Base-by-base conservation (phyloP, 495 filamentous ascomycete genomes). In the Hypoxylon subgilvum region DNA sequence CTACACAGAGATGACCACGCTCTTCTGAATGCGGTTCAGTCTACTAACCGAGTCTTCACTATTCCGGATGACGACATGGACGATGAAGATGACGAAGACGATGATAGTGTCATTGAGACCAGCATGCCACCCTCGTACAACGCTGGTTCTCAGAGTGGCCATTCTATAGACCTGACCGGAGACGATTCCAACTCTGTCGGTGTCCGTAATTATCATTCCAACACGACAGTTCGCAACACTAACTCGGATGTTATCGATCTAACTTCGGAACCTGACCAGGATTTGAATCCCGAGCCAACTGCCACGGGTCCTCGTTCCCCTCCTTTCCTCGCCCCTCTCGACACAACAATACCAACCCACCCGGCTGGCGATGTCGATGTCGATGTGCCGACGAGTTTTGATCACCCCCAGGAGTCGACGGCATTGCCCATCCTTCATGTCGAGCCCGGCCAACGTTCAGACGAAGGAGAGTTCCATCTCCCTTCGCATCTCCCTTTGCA, bases 51-150 rank as follows among this genome's bases (percentile, higher is more conserved):
- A 25, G 55, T 59, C 19, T 75, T 74, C 63, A 82, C 84, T 28
- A 80, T 84, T 21, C 74, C 69, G 10, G 73, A 72, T 14, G 76
- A 78, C 21, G 66, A 70, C 36, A 72, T 73, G 27, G 77, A 79
- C 5, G 70, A 75, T 6, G 75, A 82, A 32, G 79, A 77, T 9
- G 81, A 76, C 5, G 31, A 35, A 6, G 4, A 35, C 31, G 65
- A 60, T 42, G 68, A 68, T 12, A 66, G 61, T 19, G 63, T 65
- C 1, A 41, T 63, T n/a, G 50, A 64, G 50, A 61, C 13, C 6
- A 52, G 18, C 10, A 46, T 38, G 19, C 18, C 34, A 27, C 13
- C 57, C 49, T 50, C 22, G 51, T 61, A 8, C 23, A 68, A 44
- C 31, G 32, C 6, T 23, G 31, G 13, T 60, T 3, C 49, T 12